Evolutionary conservation across 2,329 filamentous ascomycete genomes (phyloP).

Genomic region (Talaromyces pinophilus): DNA sequence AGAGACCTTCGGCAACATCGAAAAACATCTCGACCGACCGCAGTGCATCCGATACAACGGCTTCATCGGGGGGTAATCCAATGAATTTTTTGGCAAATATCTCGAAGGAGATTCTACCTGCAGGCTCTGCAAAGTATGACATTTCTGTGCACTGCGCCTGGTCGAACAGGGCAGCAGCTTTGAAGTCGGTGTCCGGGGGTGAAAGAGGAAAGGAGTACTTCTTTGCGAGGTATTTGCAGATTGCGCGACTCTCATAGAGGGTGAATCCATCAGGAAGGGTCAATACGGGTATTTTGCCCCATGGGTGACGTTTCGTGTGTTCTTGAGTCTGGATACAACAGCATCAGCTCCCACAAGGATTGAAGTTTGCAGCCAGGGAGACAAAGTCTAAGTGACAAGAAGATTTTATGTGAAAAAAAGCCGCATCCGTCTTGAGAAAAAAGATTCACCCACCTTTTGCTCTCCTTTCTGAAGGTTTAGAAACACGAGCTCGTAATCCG

Average conservation of each 20-base stretch:
- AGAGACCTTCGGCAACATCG: constrained; percentile 19
- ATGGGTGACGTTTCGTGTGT: constrained; percentile 19
- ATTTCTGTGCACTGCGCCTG: constrained; percentile 17
- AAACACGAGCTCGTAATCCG: constrained; percentile 17
- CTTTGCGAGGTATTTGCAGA: constrained; percentile 21
- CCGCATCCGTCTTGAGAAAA: neutral
- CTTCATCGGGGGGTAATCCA: constrained; percentile 13
- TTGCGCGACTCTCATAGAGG: constrained; percentile 21
- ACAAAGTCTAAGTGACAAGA: neutral
- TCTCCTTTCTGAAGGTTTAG: constrained; percentile 15
- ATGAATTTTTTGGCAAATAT: constrained; percentile 19
- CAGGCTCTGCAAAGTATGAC: constrained; percentile 18
- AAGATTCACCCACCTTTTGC: constrained; percentile 9
- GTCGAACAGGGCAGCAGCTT: constrained; percentile 20
- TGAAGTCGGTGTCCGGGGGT: constrained; percentile 7
- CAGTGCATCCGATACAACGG: constrained; percentile 9
- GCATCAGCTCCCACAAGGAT: neutral
- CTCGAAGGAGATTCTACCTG: constrained; percentile 19
- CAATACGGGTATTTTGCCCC: constrained; percentile 19
- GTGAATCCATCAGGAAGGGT: constrained; percentile 3
- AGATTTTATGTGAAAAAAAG: neutral
- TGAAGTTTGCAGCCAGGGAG: neutral
- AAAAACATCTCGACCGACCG: constrained; percentile 18
- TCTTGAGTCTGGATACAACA: constrained; percentile 9
- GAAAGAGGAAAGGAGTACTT: constrained; percentile 14